phyloP scores from a whole-genome alignment of 73 alveolate species.

The Loxodes magnus region DNA sequence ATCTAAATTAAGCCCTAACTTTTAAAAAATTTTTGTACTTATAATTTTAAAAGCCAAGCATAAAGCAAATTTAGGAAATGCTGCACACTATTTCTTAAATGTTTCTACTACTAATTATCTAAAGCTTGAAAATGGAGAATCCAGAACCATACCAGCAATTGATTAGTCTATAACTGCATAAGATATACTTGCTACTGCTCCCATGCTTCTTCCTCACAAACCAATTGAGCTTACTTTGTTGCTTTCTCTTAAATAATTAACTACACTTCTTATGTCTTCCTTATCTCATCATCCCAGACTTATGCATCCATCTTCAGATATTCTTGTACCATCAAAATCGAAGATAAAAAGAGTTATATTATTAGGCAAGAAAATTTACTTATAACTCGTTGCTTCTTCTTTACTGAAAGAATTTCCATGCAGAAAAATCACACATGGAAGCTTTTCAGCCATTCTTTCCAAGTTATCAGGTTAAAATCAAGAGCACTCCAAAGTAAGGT shows the following conservation, averaged over 20 bases:
- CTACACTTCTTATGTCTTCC: conserved; percentile 53
- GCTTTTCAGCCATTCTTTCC: conserved; percentile 29
- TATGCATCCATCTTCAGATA: conserved; percentile 54
- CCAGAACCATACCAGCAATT: conserved; percentile 71
- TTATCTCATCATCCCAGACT: conserved; percentile 62
- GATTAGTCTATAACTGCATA: conserved; percentile 38
- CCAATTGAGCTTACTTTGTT: conserved; percentile 66
- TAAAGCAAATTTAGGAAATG: conserved; percentile 45
- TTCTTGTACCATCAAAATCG: conserved; percentile 64
- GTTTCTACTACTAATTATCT: conserved; percentile 45
- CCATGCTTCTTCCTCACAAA: conserved; percentile 86
- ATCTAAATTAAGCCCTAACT: conserved; percentile 47
- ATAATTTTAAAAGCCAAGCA: conserved; percentile 38
- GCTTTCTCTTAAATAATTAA: conserved; percentile 48
- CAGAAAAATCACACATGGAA: conserved; percentile 76
- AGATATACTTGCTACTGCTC: conserved; percentile 72
- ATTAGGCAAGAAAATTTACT: conserved; percentile 33
- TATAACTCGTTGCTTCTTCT: conserved; percentile 44
- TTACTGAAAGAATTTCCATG: conserved; percentile 68
- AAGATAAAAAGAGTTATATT: conserved; percentile 57
- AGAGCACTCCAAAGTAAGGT: conserved; percentile 45
- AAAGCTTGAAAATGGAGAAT: conserved; percentile 63
- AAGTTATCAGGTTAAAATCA: conserved; percentile 59
- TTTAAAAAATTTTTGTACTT: conserved; percentile 43
- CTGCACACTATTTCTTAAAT: conserved; percentile 34